Base-by-base conservation (phyloP, 352 stramenopile species). In the Phytophthora hibernalis region DNA sequence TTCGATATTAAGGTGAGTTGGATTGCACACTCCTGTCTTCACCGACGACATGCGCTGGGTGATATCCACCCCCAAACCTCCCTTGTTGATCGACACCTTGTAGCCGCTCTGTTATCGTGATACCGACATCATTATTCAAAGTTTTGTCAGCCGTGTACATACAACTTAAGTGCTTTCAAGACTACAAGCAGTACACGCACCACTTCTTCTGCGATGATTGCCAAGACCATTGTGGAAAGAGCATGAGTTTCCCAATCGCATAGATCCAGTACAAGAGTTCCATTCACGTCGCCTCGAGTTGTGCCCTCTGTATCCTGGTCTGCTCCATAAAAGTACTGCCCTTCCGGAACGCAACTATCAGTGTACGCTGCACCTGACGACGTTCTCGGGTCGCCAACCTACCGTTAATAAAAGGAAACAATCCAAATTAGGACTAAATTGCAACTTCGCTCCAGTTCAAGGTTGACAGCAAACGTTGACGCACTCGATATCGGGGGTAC, bases 1-100 rank as follows among this genome's bases (percentile, higher is more conserved):
- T 26, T 91, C 85, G 18, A 79, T 21, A 35, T 91, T 92, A 9
- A 83, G 1, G 42, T 93, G 83, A 5, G 71, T 82, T 20, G 82
- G 85, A 0, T 72, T 87, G 22, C 79, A 90, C 0, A 70, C 12
- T 7, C 80, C 81, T 0, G 65, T 55, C 9, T 45, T 47, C 0
- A 57, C 72, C 1, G 75, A 83, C 5, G 68, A 70, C 71, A 80
- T 83, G 11, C 71, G 68, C 54, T 83, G 64, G 0, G 72, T 70
- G 20, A 66, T 55, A 2, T 67, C 51, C 5, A 55, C 21, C 5
- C 35, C 49, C 12, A 11, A 6, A 24, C 51, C 63, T 2, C 47
- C 58, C 1, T 57, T 50, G 24, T 51, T 76, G 18, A 76, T 59
- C 0, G 70, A 76, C 1, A 81, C 62, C 4, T 74, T 67, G 61